Percentiles rank a stretch among this genome's conserved stretches.
Evolutionary conservation across 441 rosid species (phyloP).

Genomic region (Metrosideros polymorpha): DNA sequence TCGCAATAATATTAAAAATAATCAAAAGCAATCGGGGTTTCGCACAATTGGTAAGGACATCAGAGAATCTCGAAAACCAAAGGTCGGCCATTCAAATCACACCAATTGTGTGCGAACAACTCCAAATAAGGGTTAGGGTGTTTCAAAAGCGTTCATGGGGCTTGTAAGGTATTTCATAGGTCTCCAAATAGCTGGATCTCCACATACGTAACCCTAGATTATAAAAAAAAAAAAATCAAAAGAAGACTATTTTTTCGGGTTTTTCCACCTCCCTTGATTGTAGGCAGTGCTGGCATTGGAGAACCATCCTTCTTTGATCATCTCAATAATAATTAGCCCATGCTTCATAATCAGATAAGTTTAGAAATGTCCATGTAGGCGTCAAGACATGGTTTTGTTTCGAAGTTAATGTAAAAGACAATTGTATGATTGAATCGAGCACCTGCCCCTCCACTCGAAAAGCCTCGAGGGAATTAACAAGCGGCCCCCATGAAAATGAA

Average conservation of each 20-base stretch:
- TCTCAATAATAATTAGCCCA: not conserved
- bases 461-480: not conserved
- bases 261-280: not conserved
- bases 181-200: not conserved
- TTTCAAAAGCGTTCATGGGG: not conserved
- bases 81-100: not conserved
- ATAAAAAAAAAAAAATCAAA: not conserved
- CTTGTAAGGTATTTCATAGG: not conserved
- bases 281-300: not conserved
- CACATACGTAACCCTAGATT: not conserved
- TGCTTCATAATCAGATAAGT: not conserved
- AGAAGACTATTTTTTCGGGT: not conserved
- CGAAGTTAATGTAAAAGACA: not conserved
- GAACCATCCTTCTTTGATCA: not conserved
- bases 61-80: not conserved
- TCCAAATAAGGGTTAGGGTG: not conserved
- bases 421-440: not conserved
- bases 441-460: not conserved
- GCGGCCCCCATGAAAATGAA: not conserved
- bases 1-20: not conserved
- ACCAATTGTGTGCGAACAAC: not conserved
- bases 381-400: not conserved
- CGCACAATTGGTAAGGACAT: not conserved
- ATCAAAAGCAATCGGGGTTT: not conserved
- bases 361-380: not conserved